phyloP scores from a whole-genome alignment of 2,329 filamentous ascomycete genomes.

The Ploettnerulaceae sp. region DNA sequence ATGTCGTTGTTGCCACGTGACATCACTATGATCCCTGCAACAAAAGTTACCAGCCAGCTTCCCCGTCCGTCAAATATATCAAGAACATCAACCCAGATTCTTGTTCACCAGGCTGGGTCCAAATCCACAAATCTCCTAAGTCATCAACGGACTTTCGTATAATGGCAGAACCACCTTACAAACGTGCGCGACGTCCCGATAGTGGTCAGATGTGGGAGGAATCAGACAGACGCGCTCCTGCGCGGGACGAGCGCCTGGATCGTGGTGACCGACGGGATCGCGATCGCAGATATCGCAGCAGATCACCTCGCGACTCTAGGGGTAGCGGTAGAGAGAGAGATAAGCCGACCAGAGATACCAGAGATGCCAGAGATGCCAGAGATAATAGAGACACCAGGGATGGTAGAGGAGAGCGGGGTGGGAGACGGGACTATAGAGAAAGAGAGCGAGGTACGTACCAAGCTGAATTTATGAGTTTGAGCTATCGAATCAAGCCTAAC shows the following conservation, averaged over 20 bases:
- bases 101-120: no score
- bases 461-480: neutral
- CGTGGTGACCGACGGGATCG: conserved; percentile 33
- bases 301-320: conserved; percentile 27
- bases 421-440: conserved; percentile 15
- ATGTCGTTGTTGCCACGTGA: no score
- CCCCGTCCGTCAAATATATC: no score
- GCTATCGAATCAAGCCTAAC: neutral
- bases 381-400: conserved; percentile 12
- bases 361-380: conserved; percentile 19
- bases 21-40: no score
- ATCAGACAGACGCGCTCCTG: conserved; percentile 33
- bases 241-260: conserved; percentile 32
- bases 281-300: conserved; percentile 35
- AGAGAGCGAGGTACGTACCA: conserved; percentile 20
- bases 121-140: no score
- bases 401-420: conserved; percentile 1
- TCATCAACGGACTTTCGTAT: neutral
- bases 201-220: conserved; percentile 60
- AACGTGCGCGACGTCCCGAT: conserved; percentile 47
- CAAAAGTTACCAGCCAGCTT: no score
- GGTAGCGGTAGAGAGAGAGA: conserved; percentile 25
- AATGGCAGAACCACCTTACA: conserved; percentile 50
- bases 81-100: no score
- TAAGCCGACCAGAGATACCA: conserved; percentile 22